These are phyloP conservation scores for Fusarium verticillioides DNA, from an alignment of 2,329 filamentous ascomycete species.

Conservation along the genomic window DNA sequence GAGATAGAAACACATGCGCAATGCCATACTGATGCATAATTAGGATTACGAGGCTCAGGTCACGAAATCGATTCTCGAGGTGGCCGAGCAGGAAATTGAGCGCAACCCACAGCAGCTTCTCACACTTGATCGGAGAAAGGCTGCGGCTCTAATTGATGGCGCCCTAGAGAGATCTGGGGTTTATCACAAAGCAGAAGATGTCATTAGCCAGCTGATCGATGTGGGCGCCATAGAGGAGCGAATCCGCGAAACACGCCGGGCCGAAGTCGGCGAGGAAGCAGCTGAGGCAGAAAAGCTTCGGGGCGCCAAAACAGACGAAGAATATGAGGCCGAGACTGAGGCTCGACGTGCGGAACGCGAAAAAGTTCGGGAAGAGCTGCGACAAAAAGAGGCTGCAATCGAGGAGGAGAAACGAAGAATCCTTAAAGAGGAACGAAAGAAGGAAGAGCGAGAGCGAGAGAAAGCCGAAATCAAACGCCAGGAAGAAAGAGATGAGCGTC, in stretches of 20 bases:
- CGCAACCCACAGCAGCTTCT: constrained; percentile 77
- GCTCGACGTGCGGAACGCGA: constrained; percentile 70
- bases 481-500: constrained; percentile 61
- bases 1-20: constrained; percentile 34
- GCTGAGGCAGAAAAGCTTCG: constrained; percentile 72
- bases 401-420: constrained; percentile 71
- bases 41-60: constrained; percentile 78
- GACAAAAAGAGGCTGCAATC: constrained; percentile 67
- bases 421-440: constrained; percentile 66
- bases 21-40: neutral
- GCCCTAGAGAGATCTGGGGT: constrained; percentile 80
- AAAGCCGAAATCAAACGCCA: constrained; percentile 62
- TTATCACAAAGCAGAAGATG: constrained; percentile 76
- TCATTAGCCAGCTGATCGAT: constrained; percentile 76
- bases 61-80: constrained; percentile 72
- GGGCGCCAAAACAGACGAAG: constrained; percentile 78
- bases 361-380: constrained; percentile 68
- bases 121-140: constrained; percentile 77
- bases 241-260: constrained; percentile 74
- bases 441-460: constrained; percentile 60
- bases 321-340: constrained; percentile 76
- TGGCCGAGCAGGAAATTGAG: constrained; percentile 80
- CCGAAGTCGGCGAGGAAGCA: constrained; percentile 75
- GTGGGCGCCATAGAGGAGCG: constrained; percentile 73
- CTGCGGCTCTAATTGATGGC: constrained; percentile 80